phyloP scores from a whole-genome alignment of 2,329 filamentous ascomycete genomes.

The Venturia oleaginea region DNA sequence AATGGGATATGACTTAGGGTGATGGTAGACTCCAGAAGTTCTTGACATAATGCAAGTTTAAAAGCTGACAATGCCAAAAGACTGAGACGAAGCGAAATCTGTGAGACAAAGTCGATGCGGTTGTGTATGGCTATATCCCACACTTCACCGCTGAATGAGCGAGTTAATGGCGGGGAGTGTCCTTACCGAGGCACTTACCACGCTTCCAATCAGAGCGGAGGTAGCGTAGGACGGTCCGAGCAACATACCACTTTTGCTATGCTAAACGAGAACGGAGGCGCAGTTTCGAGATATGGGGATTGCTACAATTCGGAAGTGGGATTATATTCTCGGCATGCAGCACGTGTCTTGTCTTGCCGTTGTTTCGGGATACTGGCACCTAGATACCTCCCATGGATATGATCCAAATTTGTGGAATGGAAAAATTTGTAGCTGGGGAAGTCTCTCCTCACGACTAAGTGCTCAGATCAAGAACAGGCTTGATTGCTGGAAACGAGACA shows the following conservation, averaged over 20 bases:
- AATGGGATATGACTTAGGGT: conserved; percentile 17
- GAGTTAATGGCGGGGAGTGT: not conserved
- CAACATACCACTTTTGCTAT: not conserved
- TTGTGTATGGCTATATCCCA: not conserved
- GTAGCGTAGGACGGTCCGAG: not conserved
- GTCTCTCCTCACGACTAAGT: too few relatives aligned
- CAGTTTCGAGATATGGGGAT: not conserved
- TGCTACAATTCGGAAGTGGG: not conserved
- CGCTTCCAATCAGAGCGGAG: not conserved
- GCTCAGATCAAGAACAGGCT: too few relatives aligned
- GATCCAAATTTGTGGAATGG: too few relatives aligned
- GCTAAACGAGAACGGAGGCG: not conserved
- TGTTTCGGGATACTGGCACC: too few relatives aligned
- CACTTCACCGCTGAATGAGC: not conserved
- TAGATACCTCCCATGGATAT: too few relatives aligned
- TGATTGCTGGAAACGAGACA: too few relatives aligned
- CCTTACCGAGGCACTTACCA: not conserved
- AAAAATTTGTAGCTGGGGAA: too few relatives aligned
- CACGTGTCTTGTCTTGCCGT: not conserved
- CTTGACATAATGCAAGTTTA: not conserved
- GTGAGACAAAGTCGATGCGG: not conserved
- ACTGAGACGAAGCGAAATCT: not conserved
- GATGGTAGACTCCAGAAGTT: conserved; percentile 7
- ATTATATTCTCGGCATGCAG: not conserved
- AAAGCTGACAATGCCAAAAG: not conserved